These are phyloP conservation scores for Clathrus columnatus DNA, from an alignment of 768 basidiomycete species.

Conservation along the genomic window DNA sequence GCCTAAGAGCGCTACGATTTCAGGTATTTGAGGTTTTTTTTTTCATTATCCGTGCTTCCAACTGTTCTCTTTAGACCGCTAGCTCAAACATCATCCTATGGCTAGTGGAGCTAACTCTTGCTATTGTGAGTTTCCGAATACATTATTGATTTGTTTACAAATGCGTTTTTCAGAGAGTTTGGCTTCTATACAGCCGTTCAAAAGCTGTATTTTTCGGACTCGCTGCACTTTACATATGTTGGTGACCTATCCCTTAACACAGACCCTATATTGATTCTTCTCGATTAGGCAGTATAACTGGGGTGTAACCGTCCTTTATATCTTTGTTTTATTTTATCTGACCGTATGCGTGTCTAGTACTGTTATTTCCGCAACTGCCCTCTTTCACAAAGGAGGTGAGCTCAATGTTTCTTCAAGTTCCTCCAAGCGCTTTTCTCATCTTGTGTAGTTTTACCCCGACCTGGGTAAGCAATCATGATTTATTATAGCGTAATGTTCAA, in stretches of 20 bases:
- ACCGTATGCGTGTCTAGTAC: constrained; percentile 1
- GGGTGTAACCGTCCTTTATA: neutral
- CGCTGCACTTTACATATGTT: neutral
- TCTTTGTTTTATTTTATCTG: neutral
- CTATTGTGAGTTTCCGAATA: neutral
- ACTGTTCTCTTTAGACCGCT: neutral
- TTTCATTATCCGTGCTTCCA: neutral
- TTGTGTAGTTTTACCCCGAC: neutral
- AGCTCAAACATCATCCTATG: constrained; percentile 1
- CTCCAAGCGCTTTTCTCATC: neutral
- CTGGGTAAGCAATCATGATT: neutral
- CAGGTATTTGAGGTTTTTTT: neutral
- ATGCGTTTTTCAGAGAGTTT: neutral
- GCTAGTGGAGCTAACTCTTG: constrained; percentile 3
- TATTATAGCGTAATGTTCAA: neutral
- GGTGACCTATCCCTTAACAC: neutral
- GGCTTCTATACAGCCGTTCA: constrained; percentile 9
- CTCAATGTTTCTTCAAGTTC: neutral
- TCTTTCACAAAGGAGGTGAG: constrained; percentile 1
- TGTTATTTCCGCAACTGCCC: neutral
- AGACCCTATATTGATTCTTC: neutral
- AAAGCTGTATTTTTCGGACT: neutral
- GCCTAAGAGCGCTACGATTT: neutral
- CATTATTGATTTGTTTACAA: neutral
- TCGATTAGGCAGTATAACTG: neutral